phyloP scores from a whole-genome alignment of 129 eudicot genomes.

The Pittosporum tobira region DNA sequence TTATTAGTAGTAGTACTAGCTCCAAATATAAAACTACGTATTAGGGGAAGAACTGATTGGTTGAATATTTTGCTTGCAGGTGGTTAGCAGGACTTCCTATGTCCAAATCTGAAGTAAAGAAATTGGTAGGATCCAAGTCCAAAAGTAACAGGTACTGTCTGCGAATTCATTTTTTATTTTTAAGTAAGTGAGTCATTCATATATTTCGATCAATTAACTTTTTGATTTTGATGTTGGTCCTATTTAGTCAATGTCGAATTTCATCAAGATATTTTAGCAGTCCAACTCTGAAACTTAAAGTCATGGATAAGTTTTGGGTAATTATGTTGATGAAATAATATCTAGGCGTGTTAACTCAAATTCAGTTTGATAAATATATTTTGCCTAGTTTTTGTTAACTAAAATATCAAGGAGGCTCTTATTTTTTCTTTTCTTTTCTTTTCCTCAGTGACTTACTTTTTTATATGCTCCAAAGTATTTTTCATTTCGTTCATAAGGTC shows the following conservation, averaged over 20 bases:
- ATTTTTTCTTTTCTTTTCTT: neutral
- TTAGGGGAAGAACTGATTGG: neutral
- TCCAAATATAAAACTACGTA: too few relatives aligned
- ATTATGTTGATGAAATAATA: neutral
- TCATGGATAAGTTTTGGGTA: slow-evolving; percentile 2
- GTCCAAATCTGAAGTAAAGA: slow-evolving; percentile 9
- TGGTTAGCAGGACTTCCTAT: slow-evolving; percentile 31
- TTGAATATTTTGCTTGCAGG: slow-evolving; percentile 20
- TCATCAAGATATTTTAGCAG: too few relatives aligned
- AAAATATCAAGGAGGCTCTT: too few relatives aligned
- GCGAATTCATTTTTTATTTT: too few relatives aligned
- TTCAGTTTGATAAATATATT: neutral
- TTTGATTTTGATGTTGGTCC: too few relatives aligned
- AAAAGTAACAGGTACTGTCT: neutral
- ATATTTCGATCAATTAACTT: too few relatives aligned
- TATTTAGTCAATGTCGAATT: too few relatives aligned
- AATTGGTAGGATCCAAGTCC: slow-evolving; percentile 5
- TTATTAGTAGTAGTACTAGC: too few relatives aligned
- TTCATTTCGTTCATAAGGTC: neutral
- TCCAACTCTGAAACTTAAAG: slow-evolving; percentile 18
- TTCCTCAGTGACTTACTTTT: neutral
- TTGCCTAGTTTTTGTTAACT: neutral
- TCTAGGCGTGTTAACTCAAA: neutral
- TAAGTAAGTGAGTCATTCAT: too few relatives aligned
- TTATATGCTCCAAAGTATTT: too few relatives aligned